phyloP scores from a whole-genome alignment of 495 filamentous ascomycete genomes.

The Daldinia bambusicola region DNA sequence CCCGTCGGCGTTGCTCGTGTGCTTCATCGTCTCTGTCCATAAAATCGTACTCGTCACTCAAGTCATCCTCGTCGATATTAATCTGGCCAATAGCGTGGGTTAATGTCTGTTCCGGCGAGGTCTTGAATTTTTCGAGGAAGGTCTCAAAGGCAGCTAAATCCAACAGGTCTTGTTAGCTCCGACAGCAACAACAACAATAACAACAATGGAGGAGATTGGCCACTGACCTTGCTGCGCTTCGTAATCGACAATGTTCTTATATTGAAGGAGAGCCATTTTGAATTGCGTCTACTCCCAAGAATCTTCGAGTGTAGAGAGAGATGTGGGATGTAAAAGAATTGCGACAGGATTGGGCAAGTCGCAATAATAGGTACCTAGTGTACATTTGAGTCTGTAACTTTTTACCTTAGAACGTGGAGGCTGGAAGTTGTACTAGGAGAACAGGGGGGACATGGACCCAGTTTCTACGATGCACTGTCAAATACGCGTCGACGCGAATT shows the following conservation, averaged over 20 bases:
- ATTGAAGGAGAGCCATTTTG: conserved; percentile 82
- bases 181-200: background rate
- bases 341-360: conserved; percentile 34
- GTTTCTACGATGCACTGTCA: conserved; percentile 3
- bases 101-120: conserved; percentile 75
- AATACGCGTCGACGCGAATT: conserved; percentile 47
- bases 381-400: conserved; percentile 2
- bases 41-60: conserved; percentile 95
- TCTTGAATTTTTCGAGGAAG: conserved; percentile 90
- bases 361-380: conserved; percentile 31
- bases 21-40: conserved; percentile 84
- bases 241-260: conserved; percentile 82
- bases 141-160: conserved; percentile 79
- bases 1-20: conserved; percentile 57
- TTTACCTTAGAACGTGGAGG: conserved; percentile 26
- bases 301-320: conserved; percentile 10
- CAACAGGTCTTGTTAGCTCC: conserved; percentile 37
- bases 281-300: conserved; percentile 16
- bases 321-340: conserved; percentile 34
- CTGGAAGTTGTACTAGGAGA: conserved; percentile 37
- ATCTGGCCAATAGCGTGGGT: conserved; percentile 82
- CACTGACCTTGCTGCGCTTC: conserved; percentile 78
- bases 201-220: background rate
- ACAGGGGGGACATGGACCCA: conserved; percentile 7
- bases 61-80: conserved; percentile 85